phyloP scores from a whole-genome alignment of 768 basidiomycete species.

The Boletus speciosus region DNA sequence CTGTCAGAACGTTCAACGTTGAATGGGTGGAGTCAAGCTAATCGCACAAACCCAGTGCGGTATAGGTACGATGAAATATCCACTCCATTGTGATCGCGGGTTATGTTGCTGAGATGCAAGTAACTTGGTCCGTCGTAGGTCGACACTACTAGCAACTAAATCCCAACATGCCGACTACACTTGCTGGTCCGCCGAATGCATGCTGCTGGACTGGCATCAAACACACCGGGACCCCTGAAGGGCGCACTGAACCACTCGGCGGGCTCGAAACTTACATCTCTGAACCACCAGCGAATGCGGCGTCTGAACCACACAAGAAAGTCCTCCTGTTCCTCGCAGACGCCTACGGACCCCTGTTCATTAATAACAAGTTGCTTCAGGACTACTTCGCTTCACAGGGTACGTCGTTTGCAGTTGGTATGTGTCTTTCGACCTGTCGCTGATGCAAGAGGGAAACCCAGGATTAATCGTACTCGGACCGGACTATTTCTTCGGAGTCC shows the following conservation, averaged over 20 bases:
- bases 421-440: neutral
- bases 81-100: neutral
- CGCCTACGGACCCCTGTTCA: constrained; percentile 51
- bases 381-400: constrained; percentile 60
- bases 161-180: constrained; percentile 1
- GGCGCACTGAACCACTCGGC: constrained; percentile 43
- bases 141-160: neutral
- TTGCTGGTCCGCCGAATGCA: constrained; percentile 44
- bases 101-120: neutral
- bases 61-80: neutral
- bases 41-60: neutral
- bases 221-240: constrained; percentile 46
- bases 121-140: neutral
- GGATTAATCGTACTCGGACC: constrained; percentile 56
- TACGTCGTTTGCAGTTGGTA: constrained; percentile 18
- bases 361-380: constrained; percentile 56
- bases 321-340: constrained; percentile 57
- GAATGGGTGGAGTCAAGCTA: neutral
- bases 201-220: constrained; percentile 49
- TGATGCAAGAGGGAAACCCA: constrained; percentile 19
- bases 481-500: constrained; percentile 60
- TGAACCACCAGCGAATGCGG: constrained; percentile 36
- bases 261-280: constrained; percentile 53
- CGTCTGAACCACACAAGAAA: constrained; percentile 29
- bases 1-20: neutral